Base-by-base conservation (phyloP, 768 basidiomycete genomes). In the Paxillus ammoniavirescens region DNA sequence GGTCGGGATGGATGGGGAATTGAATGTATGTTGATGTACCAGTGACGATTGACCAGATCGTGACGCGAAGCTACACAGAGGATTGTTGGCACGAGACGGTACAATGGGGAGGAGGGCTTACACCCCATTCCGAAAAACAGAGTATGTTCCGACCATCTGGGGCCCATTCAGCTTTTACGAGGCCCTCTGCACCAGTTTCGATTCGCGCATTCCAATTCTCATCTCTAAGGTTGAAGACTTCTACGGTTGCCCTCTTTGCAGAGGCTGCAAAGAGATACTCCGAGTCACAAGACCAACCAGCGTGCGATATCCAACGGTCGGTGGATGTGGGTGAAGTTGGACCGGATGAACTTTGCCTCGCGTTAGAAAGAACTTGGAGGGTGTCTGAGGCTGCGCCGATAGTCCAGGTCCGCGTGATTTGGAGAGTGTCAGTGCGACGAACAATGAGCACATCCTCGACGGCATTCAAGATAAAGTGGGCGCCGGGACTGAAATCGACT, bases 101-200 rank as follows among this genome's bases (percentile, higher is more conserved):
- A 53, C 38, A 31, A 40, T 8, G n/a, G 31, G 26, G 51, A 56
- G 37, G 41, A 30, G 17, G 18, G 82, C 93, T 76, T 73, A 95
- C 94, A 61, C 89, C 91, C 88, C 91, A 91, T 61, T 94, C 90
- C 4, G 92, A 94, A 71, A 94, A 98, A 63, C 91, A 95, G 30
- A 97, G 72, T 5, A 97, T 75, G 14, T 82, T 84, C 36, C 89
- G 79, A 14, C 92, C 92, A 64, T 89, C 89, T 2, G 88, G 90
- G 0, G 89, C 89, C 94, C 94, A 98, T 64, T 95, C 91, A 15
- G 87, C 91, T 64, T 83, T 91, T 17, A 85, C 80, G 46, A 97
- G 81, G 10, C 94, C 84, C 75, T 96, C 94, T 23, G 84, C 79
- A 26, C 90, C 91, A 7, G 87, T 78, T 59, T 93, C 88, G 55